Conservation (phyloP, 2,329 filamentous ascomycete genomes). For the Fusarium dimerum region DNA sequence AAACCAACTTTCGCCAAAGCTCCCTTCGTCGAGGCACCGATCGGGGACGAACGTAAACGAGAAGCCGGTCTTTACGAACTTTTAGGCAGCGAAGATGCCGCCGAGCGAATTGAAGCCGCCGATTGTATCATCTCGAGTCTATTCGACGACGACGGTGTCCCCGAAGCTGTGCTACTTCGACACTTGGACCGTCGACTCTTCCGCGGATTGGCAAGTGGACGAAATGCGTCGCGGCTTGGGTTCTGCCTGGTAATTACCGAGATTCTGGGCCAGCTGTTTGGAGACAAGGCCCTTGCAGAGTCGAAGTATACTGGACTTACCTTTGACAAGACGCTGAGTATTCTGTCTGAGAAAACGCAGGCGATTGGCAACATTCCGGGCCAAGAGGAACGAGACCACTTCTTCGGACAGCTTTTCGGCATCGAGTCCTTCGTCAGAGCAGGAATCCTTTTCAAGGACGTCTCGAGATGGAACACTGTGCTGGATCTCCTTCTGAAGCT, state of each 20-base stretch:
- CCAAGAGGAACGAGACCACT: constrained; percentile 83
- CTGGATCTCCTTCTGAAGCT: constrained; percentile 73
- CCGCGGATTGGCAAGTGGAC: constrained; percentile 83
- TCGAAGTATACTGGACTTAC: constrained; percentile 54
- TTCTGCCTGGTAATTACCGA: constrained; percentile 90
- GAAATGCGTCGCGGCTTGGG: constrained; percentile 84
- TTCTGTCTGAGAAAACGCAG: constrained; percentile 58
- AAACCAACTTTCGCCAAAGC: constrained; percentile 36
- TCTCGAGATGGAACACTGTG: constrained; percentile 65
- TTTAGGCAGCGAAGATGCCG: constrained; percentile 59
- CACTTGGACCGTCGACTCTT: constrained; percentile 72
- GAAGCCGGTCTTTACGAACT: constrained; percentile 62
- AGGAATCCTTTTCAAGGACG: constrained; percentile 64
- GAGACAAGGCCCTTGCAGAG: constrained; percentile 44
- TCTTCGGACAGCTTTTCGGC: constrained; percentile 84
- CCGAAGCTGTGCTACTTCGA: constrained; percentile 55
- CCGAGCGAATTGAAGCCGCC: constrained; percentile 59
- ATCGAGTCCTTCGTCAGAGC: constrained; percentile 84
- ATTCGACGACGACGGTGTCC: constrained; percentile 48
- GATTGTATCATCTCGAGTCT: constrained; percentile 59
- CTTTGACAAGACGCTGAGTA: constrained; percentile 55
- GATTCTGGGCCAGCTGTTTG: constrained; percentile 70
- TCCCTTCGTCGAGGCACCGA: constrained; percentile 54
- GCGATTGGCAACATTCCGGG: constrained; percentile 54
- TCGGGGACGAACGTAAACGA: constrained; percentile 55